These are phyloP conservation scores for Thyridium curvatum DNA, from an alignment of 2,329 filamentous ascomycete genomes.

Conservation along the genomic window DNA sequence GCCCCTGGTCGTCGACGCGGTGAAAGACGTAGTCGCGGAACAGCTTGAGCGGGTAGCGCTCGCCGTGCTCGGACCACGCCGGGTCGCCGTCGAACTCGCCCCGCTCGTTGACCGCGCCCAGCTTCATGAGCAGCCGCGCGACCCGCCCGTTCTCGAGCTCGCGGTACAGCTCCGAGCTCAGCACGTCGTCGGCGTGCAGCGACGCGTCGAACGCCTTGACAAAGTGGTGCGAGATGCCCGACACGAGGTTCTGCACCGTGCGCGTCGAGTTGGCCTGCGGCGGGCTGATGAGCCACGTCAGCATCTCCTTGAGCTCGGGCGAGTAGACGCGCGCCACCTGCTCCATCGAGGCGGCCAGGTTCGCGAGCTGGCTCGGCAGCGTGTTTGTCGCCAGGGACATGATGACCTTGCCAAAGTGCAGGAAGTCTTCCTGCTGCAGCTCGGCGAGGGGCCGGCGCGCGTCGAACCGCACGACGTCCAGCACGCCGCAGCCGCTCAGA, in stretches of 20 bases:
- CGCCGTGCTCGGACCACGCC: conserved; percentile 86
- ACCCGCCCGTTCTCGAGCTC: conserved; percentile 89
- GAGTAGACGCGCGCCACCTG: conserved; percentile 70
- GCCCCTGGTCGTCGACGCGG: conserved; percentile 79
- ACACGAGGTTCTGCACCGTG: conserved; percentile 72
- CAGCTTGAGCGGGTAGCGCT: conserved; percentile 86
- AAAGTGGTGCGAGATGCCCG: conserved; percentile 71
- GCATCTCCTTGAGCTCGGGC: conserved; percentile 68
- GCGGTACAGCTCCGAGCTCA: conserved; percentile 63
- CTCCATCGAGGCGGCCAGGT: conserved; percentile 66
- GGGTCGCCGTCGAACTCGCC: conserved; percentile 74
- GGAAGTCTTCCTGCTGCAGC: conserved; percentile 80
- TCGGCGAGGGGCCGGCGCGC: conserved; percentile 61
- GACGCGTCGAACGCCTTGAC: conserved; percentile 69
- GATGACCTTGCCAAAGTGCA: conserved; percentile 77
- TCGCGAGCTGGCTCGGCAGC: conserved; percentile 41
- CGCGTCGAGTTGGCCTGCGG: conserved; percentile 47
- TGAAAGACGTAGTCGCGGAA: conserved; percentile 98
- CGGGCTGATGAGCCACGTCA: conserved; percentile 75
- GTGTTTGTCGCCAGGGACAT: conserved; percentile 74
- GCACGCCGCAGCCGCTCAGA: conserved; percentile 78
- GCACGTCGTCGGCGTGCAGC: conserved; percentile 72
- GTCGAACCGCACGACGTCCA: conserved; percentile 86
- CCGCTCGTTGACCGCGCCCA: conserved; percentile 84
- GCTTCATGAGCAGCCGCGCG: conserved; percentile 72